These are phyloP conservation scores for Phalaenopsis aphrodite DNA, from an alignment of 106 monocot species.

Conservation along the genomic window DNA sequence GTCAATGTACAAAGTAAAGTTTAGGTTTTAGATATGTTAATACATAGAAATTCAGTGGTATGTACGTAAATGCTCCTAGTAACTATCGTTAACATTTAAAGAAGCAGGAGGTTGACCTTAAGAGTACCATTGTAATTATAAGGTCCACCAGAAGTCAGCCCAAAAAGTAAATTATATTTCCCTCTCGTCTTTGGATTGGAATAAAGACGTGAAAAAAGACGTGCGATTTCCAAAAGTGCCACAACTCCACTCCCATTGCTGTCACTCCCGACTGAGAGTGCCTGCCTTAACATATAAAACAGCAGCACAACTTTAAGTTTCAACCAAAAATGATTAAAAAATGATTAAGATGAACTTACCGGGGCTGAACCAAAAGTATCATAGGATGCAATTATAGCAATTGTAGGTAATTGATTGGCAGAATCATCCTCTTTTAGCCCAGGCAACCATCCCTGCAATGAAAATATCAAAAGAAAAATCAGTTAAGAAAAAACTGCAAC, in stretches of 20 bases:
- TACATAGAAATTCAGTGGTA: too few relatives aligned
- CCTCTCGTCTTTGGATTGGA: slow-evolving; percentile 88
- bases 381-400: slow-evolving; percentile 94
- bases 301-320: slow-evolving; percentile 9
- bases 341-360: slow-evolving; percentile 29
- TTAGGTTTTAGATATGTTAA: too few relatives aligned
- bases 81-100: not conserved
- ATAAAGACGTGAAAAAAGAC: slow-evolving; percentile 86
- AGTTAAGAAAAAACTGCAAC: not conserved
- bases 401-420: slow-evolving; percentile 82
- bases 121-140: slow-evolving; percentile 98
- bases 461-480: not conserved
- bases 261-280: slow-evolving; percentile 82
- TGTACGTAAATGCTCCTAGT: too few relatives aligned
- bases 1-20: too few relatives aligned
- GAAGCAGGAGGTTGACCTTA: slow-evolving; percentile 39
- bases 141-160: slow-evolving; percentile 98
- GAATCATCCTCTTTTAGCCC: slow-evolving; percentile 78
- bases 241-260: slow-evolving; percentile 98
- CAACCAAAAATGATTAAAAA: not conserved
- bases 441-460: slow-evolving; percentile 84
- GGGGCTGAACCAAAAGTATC: slow-evolving; percentile 99
- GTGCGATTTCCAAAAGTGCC: slow-evolving; percentile 87
- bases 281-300: slow-evolving; percentile 56
- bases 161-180: slow-evolving; percentile 94